Conservation (phyloP, 2,329 filamentous ascomycete genomes). For the Diaporthe nobilis region DNA sequence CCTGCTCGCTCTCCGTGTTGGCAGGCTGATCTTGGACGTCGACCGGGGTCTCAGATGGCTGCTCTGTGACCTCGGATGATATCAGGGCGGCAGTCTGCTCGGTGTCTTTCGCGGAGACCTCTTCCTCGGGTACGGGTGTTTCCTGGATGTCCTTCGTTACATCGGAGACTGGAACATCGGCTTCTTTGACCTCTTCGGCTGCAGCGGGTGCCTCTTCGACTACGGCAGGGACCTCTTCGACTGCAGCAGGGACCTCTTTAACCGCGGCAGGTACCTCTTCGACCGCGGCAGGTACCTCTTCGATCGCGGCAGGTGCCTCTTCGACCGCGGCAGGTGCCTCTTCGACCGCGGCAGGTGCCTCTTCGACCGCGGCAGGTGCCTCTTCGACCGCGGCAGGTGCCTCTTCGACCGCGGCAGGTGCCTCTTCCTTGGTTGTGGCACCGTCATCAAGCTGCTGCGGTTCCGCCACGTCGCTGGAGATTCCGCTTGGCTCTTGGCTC, state of each 20-base stretch:
- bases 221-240: neutral
- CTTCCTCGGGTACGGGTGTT: neutral
- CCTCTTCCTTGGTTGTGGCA: neutral
- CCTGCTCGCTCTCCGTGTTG: conserved; percentile 14
- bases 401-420: too few species aligned
- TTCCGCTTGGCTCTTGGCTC: conserved; percentile 10
- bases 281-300: too few species aligned
- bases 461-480: neutral
- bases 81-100: neutral
- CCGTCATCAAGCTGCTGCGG: neutral
- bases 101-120: neutral
- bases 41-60: neutral
- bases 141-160: neutral
- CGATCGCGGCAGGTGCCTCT: too few species aligned
- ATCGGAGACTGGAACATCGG: neutral
- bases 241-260: too few species aligned
- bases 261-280: neutral
- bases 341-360: too few species aligned
- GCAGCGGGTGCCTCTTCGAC: neutral
- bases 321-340: neutral
- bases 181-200: conserved; percentile 4
- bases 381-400: neutral
- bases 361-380: neutral
- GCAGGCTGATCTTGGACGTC: neutral
- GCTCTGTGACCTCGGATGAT: neutral